Conservation (phyloP, 177 flowering plant species). For the Tripterygium wilfordii region DNA sequence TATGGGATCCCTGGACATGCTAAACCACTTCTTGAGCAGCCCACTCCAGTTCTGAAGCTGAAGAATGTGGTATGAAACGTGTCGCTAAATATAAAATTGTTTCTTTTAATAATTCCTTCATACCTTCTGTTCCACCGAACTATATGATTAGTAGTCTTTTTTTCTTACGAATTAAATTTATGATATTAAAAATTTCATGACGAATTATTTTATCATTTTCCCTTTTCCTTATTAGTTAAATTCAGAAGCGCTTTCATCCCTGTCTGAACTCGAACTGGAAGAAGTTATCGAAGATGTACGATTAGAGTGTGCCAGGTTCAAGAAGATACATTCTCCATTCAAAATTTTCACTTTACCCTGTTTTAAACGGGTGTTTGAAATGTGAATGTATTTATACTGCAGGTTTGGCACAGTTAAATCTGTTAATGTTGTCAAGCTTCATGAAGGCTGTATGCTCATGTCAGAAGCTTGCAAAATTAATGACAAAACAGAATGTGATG, state of each 20-base stretch:
- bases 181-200: no score
- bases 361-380: not conserved
- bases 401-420: constrained; percentile 92
- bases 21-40: constrained; percentile 72
- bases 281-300: constrained; percentile 85
- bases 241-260: constrained; percentile 33
- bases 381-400: constrained; percentile 15
- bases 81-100: not conserved
- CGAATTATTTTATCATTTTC: not conserved
- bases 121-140: no score
- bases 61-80: constrained; percentile 67
- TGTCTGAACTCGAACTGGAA: constrained; percentile 62
- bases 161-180: not conserved
- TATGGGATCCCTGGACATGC: constrained; percentile 81
- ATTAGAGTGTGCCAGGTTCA: constrained; percentile 83
- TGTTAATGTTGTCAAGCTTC: constrained; percentile 44
- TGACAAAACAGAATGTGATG: constrained; percentile 8
- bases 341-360: not conserved
- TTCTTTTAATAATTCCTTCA: not conserved
- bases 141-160: not conserved
- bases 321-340: not conserved
- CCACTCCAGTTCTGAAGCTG: constrained; percentile 70
- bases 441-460: constrained; percentile 1
- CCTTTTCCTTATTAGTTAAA: constrained; percentile 37
- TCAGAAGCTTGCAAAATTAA: constrained; percentile 16